Base-by-base conservation (phyloP, 2,329 filamentous ascomycete species). In the Alternaria gaisen region DNA sequence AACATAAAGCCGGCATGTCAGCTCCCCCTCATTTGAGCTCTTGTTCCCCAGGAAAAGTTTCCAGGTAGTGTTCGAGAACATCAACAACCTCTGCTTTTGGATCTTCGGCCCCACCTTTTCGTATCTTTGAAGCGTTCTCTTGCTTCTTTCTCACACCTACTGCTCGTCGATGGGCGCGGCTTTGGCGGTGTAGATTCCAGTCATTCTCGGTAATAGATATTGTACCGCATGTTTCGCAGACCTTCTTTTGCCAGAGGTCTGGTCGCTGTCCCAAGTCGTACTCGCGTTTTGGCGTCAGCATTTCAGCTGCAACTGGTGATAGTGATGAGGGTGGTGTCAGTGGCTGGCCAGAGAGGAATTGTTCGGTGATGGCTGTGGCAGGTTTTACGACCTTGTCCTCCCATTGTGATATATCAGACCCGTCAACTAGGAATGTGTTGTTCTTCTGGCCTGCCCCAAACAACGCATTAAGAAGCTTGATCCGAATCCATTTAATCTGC, bases 401-500 rank as follows among this genome's bases (percentile, higher is more conserved):
- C 84, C 92, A 97, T 1, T 79, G 72, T 0, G 82, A 72, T 2
- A 89, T 81, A 67, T 95, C 84, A 2, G 90, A 93, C 64, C 91
- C 91, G 78, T 99, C 92, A 1, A 98, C 80, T 2, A 98, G 80
- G 75, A 91, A 98, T 1, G 97, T 81, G 36, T 82, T 86, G 22
- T 85, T 77, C 52, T 82, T 79, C 16, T 83, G 79, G 3, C 80
- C 83, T 36, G 86, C 83, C 18, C 87, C 84, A 38, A 81, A 83
- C 28, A 95, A 81, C 1, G 89, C 87, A 10, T 90, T 88, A 42
- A 95, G 85, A 26, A 97, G 85, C 73, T 97, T 97, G 67, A 90
- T 87, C 16, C 90, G 87, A 56, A 98, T 96, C 93, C 94, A 99
- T 60, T 90, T 87, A 18, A 92, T 82, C 77, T 99, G 95, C 8